These are phyloP conservation scores for Eimeria maxima DNA, from an alignment of 169 alveolate species.

Conservation along the genomic window DNA sequence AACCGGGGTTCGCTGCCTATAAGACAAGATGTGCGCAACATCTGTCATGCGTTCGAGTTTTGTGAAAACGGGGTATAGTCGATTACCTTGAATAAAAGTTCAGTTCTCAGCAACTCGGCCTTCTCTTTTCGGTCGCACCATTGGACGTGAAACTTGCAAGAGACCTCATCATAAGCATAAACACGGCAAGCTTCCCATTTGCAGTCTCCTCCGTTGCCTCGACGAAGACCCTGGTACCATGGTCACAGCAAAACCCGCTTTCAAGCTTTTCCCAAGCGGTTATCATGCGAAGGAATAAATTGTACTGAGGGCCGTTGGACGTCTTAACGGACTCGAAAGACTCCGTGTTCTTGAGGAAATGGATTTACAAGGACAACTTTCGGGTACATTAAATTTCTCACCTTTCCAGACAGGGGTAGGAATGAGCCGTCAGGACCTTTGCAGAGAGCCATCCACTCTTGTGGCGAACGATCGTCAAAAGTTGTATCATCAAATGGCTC, in stretches of 20 bases:
- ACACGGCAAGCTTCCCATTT: conserved; percentile 90
- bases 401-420: conserved; percentile 83
- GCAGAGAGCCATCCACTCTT: conserved; percentile 94
- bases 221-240: conserved; percentile 87
- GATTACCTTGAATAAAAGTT: conserved; percentile 88
- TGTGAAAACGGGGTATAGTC: neutral
- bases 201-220: conserved; percentile 89
- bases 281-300: neutral
- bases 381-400: neutral
- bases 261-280: neutral
- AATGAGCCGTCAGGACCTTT: conserved; percentile 87
- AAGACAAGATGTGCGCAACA: neutral
- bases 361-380: neutral
- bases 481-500: conserved; percentile 96
- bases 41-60: neutral
- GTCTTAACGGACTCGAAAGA: neutral
- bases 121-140: conserved; percentile 72
- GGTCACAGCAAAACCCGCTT: conserved; percentile 79
- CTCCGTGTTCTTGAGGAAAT: neutral
- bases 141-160: conserved; percentile 63
- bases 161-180: conserved; percentile 54
- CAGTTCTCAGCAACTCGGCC: conserved; percentile 91
- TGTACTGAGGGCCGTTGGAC: neutral
- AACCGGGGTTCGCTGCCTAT: neutral
- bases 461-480: conserved; percentile 93